These are phyloP conservation scores for Brassica juncea DNA, from an alignment of 345 rosid genomes.

Conservation along the genomic window DNA sequence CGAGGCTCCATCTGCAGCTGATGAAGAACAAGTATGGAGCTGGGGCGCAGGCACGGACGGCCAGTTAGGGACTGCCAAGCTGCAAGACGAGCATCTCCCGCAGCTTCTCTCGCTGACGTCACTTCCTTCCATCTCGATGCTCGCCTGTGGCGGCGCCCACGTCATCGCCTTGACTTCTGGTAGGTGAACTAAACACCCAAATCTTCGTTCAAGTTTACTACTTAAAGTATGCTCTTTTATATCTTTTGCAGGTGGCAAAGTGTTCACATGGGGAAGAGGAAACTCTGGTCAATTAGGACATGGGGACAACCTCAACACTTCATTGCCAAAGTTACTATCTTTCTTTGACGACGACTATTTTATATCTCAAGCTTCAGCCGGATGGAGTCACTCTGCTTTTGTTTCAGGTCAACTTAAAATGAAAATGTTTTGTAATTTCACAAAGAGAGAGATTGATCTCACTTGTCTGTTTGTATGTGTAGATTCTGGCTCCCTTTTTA, in stretches of 20 bases:
- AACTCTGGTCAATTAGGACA: slow-evolving; percentile 90
- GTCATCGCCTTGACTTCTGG: slow-evolving; percentile 65
- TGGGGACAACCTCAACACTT: slow-evolving; percentile 53
- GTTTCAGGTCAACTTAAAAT: slow-evolving; percentile 64
- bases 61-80: slow-evolving; percentile 71
- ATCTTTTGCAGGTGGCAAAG: slow-evolving; percentile 56
- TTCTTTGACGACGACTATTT: slow-evolving; percentile 38
- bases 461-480: background rate
- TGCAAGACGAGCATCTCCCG: slow-evolving; percentile 76
- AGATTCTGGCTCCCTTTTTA: slow-evolving; percentile 64
- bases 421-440: background rate
- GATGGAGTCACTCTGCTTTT: slow-evolving; percentile 90
- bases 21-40: slow-evolving; percentile 59
- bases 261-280: slow-evolving; percentile 92
- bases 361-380: slow-evolving; percentile 68
- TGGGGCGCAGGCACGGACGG: slow-evolving; percentile 99
- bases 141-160: slow-evolving; percentile 95
- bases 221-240: background rate
- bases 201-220: no score
- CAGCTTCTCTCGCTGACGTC: slow-evolving; percentile 61
- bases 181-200: slow-evolving; percentile 41
- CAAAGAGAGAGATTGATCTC: background rate
- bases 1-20: background rate
- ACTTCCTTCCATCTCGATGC: slow-evolving; percentile 54
- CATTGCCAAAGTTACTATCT: slow-evolving; percentile 52